Conservation (phyloP, 2,329 filamentous ascomycete species). For the Domatiomyces catenatus region DNA sequence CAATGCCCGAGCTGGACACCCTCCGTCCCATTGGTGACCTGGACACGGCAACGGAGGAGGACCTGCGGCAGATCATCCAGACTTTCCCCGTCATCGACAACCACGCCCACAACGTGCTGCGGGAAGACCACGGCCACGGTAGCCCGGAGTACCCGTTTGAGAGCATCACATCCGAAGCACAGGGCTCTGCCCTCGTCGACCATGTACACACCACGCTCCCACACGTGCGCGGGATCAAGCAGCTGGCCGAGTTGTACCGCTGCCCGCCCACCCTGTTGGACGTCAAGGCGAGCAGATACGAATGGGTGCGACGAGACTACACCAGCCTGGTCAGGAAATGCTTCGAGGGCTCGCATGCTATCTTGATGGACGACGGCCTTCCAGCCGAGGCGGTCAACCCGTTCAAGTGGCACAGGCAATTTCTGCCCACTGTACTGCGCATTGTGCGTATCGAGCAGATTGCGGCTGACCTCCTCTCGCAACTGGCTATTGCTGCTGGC, state of each 20-base stretch:
- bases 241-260: conserved; percentile 50
- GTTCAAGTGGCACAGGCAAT: conserved; percentile 50
- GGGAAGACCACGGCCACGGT: conserved; percentile 19
- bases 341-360: conserved; percentile 54
- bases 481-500: conserved; percentile 28
- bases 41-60: conserved; percentile 16
- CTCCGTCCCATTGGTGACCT: conserved; percentile 12
- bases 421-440: conserved; percentile 47
- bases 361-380: conserved; percentile 67
- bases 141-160: conserved; percentile 33
- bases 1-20: conserved; percentile 21
- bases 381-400: conserved; percentile 40
- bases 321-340: conserved; percentile 48
- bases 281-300: conserved; percentile 34
- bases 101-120: conserved; percentile 33
- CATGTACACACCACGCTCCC: conserved; percentile 48
- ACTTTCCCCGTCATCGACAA: conserved; percentile 32
- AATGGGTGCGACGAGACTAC: conserved; percentile 35
- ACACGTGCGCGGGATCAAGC: conserved; percentile 53
- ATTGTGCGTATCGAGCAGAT: conserved; percentile 66
- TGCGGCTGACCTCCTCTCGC: conserved; percentile 47
- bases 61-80: conserved; percentile 24
- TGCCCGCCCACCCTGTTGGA: conserved; percentile 49
- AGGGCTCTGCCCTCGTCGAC: conserved; percentile 46
- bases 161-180: conserved; percentile 57